Percentiles rank a stretch among this genome's conserved stretches.
Conservation (phyloP, 2,329 filamentous ascomycete species). For the Alternaria metachromatica region DNA sequence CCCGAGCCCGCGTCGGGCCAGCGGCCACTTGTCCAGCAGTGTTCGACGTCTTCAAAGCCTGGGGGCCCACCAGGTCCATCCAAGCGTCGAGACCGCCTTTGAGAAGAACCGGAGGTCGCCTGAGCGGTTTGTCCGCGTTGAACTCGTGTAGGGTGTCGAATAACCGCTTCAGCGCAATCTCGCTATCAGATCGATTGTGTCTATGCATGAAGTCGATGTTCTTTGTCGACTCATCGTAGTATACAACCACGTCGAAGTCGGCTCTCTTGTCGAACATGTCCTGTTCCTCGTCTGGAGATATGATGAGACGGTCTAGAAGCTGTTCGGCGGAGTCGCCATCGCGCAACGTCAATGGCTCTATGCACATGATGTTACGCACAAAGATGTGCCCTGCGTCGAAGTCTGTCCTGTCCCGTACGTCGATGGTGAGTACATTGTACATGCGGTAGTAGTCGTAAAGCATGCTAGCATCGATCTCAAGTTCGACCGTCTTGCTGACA, state of each 20-base stretch:
- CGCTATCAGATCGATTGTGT: constrained; percentile 50
- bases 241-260: constrained; percentile 85
- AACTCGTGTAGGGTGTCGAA: constrained; percentile 83
- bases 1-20: constrained; percentile 54
- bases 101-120: constrained; percentile 76
- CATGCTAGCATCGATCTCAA: constrained; percentile 71
- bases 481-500: constrained; percentile 62
- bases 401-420: constrained; percentile 78
- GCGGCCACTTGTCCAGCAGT: constrained; percentile 60
- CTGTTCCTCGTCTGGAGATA: constrained; percentile 78
- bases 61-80: constrained; percentile 78
- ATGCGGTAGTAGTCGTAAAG: constrained; percentile 73
- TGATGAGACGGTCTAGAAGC: constrained; percentile 70
- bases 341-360: constrained; percentile 81
- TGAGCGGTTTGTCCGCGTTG: constrained; percentile 78
- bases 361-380: constrained; percentile 81
- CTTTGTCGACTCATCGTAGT: constrained; percentile 78
- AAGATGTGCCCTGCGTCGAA: constrained; percentile 92
- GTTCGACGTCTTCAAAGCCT: constrained; percentile 65
- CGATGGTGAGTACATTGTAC: constrained; percentile 79
- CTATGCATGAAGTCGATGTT: constrained; percentile 63
- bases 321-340: constrained; percentile 71
- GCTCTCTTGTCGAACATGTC: constrained; percentile 74
- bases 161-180: constrained; percentile 70
- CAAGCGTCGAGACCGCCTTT: constrained; percentile 85